These are phyloP conservation scores for Hymenoscyphus occultus DNA, from an alignment of 2,329 filamentous ascomycete genomes.

Conservation along the genomic window DNA sequence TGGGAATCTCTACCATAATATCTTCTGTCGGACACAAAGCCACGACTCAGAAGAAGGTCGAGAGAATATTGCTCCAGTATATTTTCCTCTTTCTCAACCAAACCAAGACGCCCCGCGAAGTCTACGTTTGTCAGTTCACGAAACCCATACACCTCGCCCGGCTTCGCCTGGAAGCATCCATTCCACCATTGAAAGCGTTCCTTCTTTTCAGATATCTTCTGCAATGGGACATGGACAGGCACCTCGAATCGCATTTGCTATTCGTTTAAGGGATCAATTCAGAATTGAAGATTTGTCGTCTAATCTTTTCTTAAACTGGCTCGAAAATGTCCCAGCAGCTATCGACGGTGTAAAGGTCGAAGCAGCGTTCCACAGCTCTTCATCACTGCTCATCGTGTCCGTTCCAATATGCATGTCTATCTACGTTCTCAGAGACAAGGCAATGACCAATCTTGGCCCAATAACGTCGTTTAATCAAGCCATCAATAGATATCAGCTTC, in stretches of 20 bases:
- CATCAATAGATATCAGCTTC: constrained; percentile 16
- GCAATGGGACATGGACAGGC: constrained; percentile 12
- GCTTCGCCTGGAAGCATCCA: background rate
- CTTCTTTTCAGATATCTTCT: constrained; percentile 23
- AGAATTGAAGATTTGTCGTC: constrained; percentile 20
- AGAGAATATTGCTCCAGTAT: constrained; percentile 18
- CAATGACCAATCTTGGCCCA: constrained; percentile 25
- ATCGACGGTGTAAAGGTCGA: constrained; percentile 28
- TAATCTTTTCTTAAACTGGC: constrained; percentile 25
- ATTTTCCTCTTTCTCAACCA: constrained; percentile 21
- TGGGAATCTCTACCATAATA: constrained; percentile 27
- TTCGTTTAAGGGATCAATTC: constrained; percentile 23
- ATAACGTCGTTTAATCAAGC: constrained; percentile 26
- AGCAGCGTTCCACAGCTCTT: constrained; percentile 26
- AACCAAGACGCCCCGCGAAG: constrained; percentile 20
- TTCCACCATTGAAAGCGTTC: constrained; percentile 9
- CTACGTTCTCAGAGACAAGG: constrained; percentile 25
- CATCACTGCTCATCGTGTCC: constrained; percentile 28
- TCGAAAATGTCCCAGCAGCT: constrained; percentile 23
- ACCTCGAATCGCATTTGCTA: constrained; percentile 27
- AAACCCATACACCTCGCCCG: constrained; percentile 9
- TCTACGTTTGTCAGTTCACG: constrained; percentile 23
- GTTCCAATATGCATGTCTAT: constrained; percentile 28
- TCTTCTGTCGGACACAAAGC: constrained; percentile 24
- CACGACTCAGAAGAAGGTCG: constrained; percentile 14